Evolutionary conservation across 345 rosid species (phyloP).

Genomic region (Excoecaria cochinchinensis): DNA sequence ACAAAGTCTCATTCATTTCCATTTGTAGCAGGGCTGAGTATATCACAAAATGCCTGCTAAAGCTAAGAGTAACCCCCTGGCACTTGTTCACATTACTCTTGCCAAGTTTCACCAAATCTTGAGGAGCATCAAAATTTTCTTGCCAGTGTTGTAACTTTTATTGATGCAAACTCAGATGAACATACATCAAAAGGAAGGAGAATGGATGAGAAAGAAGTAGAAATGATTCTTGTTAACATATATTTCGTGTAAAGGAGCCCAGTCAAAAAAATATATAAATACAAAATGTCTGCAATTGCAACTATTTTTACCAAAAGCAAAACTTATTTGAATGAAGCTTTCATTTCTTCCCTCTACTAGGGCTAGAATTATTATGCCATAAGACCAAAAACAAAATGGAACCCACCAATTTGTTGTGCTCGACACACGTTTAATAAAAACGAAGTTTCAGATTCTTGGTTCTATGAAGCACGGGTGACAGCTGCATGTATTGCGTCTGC

Average conservation of each 20-base stretch:
- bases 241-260: not conserved
- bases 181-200: not conserved
- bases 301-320: not conserved
- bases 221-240: not conserved
- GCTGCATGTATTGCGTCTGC: slow-evolving; percentile 52
- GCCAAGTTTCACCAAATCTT: no score
- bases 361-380: slow-evolving; percentile 2
- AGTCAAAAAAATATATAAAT: not conserved
- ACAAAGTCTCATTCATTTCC: no score
- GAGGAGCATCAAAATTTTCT: no score
- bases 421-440: not conserved
- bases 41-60: no score
- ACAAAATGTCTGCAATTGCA: not conserved
- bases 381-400: not conserved
- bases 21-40: no score
- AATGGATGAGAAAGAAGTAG: not conserved
- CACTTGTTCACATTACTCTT: no score
- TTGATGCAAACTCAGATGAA: not conserved
- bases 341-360: not conserved
- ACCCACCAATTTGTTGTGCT: not conserved
- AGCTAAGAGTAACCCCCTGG: no score
- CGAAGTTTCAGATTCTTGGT: not conserved
- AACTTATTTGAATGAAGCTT: slow-evolving; percentile 2
- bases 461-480: slow-evolving; percentile 22
- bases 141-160: no score